Evolutionary conservation across 306 rosid genomes (phyloP).

Genomic region (Dalbergia cochinchinensis): DNA sequence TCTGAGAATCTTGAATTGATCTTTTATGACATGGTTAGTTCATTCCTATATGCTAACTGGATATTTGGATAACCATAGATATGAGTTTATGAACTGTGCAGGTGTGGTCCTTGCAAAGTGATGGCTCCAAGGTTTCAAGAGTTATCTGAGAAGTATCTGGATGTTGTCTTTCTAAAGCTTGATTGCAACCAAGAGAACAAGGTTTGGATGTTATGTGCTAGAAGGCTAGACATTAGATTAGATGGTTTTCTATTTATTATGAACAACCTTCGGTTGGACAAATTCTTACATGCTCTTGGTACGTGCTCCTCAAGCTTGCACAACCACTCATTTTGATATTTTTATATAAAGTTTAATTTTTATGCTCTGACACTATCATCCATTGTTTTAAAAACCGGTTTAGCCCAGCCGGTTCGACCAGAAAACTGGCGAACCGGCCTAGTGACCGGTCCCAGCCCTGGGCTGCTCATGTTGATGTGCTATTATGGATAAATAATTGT

Average conservation of each 20-base stretch:
- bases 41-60: constrained; percentile 4
- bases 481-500: too few species aligned
- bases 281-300: too few species aligned
- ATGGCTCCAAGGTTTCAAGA: constrained; percentile 88
- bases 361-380: too few species aligned
- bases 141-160: constrained; percentile 78
- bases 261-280: too few species aligned
- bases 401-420: too few species aligned
- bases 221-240: not conserved
- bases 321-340: too few species aligned
- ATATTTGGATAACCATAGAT: constrained; percentile 39
- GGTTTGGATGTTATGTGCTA: constrained; percentile 54
- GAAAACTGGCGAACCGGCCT: too few species aligned
- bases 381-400: too few species aligned
- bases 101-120: constrained; percentile 99
- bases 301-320: too few species aligned
- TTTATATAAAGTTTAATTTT: too few species aligned
- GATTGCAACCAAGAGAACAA: constrained; percentile 93
- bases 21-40: constrained; percentile 12
- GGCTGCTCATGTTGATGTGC: too few species aligned
- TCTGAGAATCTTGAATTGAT: constrained; percentile 12
- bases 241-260: not conserved
- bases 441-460: too few species aligned
- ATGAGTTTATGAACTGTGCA: constrained; percentile 47
- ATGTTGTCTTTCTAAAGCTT: constrained; percentile 91